Percentiles rank a stretch among this genome's conserved stretches.
Conservation (phyloP, 2,329 filamentous ascomycete genomes). For the Hypoxylon sp. region DNA sequence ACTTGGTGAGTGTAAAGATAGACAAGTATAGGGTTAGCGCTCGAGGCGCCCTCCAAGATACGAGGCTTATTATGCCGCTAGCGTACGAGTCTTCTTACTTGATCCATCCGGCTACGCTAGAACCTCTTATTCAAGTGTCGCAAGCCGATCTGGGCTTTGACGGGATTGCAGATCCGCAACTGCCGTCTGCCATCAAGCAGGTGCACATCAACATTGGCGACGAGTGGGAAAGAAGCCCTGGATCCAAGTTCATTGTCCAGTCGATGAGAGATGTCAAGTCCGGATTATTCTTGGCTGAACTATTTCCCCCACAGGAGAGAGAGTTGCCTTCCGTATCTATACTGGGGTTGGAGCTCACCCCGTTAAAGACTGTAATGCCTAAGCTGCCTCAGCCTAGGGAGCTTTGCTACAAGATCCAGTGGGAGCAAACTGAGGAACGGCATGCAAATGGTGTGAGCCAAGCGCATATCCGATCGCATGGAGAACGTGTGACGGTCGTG, state of each 20-base stretch:
- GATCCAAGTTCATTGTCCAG: conserved; percentile 42
- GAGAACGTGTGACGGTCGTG: conserved; percentile 39
- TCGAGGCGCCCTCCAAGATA: conserved; percentile 56
- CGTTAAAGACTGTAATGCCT: conserved; percentile 45
- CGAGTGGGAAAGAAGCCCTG: conserved; percentile 35
- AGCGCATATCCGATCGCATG: conserved; percentile 31
- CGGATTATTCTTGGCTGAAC: conserved; percentile 36
- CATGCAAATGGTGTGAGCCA: conserved; percentile 40
- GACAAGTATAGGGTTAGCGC: conserved; percentile 38
- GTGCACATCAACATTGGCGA: conserved; percentile 39
- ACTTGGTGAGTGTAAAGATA: conserved; percentile 45
- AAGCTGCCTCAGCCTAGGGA: conserved; percentile 53
- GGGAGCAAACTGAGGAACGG: conserved; percentile 44
- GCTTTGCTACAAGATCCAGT: conserved; percentile 47
- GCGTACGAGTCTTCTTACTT: conserved; percentile 55
- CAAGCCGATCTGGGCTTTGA: conserved; percentile 53
- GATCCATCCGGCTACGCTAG: conserved; percentile 59
- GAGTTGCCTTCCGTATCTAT: conserved; percentile 43
- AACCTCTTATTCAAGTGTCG: conserved; percentile 55
- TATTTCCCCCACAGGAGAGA: conserved; percentile 40
- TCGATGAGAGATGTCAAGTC: conserved; percentile 35
- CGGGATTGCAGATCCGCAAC: conserved; percentile 27
- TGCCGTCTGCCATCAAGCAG: conserved; percentile 44
- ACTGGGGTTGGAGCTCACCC: conserved; percentile 39
- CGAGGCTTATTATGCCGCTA: conserved; percentile 57